Base-by-base conservation (phyloP, 495 filamentous ascomycete genomes). In the Penicillium simplicissimum region DNA sequence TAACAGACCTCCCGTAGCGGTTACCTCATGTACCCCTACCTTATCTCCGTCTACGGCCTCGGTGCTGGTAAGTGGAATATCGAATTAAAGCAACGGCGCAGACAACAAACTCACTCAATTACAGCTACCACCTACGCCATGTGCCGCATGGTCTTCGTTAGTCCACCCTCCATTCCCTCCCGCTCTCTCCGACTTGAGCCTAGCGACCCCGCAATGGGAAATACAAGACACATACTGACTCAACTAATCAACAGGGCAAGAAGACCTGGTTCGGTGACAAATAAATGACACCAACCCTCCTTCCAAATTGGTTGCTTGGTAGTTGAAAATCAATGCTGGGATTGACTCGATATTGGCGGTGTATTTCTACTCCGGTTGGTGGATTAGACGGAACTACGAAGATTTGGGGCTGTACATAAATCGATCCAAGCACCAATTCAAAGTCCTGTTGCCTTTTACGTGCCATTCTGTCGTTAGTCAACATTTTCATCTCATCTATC, bases 181-280 rank as follows among this genome's bases (percentile, higher is more conserved):
- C 57, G 37, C 23, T 52, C 37, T 9, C 36, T 13, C 42, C 5
- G 17, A 19, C 49, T 62, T 52, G 11, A 52, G 34, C 34, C 48
- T 60, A 36, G 25, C 8, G 23, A 21, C 55, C 59, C 48, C 28
- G 8, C 9, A 7, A 15, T 34, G 2, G 40, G 5, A 17, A 28
- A 34, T 28, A n/a, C 10, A 28, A 40, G n/a, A 56, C 57, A 64
- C 14, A 52, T 69, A 56, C 72, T 78, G 61, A 78, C 56, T 21
- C 36, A 51, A 77, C 51, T n/a, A 49, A 51, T 55, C 14, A 65
- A 68, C 58, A 87, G 77, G 92, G 93, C 71, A 86, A 97, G 81
- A 97, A 93, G 87, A 95, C 90, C 55, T 95, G 88, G 86, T 93
- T 89, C 73, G 81, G 83, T 71, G 86, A 88, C 78, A 77, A 82